These are phyloP conservation scores for Russula lepida DNA, from an alignment of 768 basidiomycete species.

Conservation along the genomic window DNA sequence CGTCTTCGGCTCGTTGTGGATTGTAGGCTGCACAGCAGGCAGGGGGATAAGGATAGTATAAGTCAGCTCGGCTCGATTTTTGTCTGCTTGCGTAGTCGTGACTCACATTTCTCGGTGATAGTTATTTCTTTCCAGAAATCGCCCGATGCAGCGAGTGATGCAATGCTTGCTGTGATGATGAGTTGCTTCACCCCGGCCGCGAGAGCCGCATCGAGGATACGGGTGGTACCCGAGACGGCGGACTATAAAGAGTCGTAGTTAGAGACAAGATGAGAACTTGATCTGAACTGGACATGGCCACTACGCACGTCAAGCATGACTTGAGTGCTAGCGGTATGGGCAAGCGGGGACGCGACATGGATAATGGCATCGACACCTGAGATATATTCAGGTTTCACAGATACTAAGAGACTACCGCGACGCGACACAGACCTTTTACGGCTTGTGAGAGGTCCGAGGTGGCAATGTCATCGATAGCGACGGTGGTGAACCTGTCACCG, in stretches of 20 bases:
- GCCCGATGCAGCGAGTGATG: not conserved
- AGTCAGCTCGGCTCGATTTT: too few species aligned
- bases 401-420: not conserved
- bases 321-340: not conserved
- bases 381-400: not conserved
- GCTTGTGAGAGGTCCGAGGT: conserved; percentile 20
- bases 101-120: conserved; percentile 6
- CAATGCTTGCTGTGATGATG: conserved; percentile 13
- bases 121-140: not conserved
- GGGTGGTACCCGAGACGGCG: conserved; percentile 15
- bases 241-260: not conserved
- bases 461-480: conserved; percentile 20
- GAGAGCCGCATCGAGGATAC: conserved; percentile 14
- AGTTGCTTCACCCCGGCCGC: conserved; percentile 7
- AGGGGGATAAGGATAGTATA: too few species aligned
- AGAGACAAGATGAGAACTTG: not conserved
- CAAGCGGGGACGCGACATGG: conserved; percentile 19
- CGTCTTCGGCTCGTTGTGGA: conserved; percentile 26
- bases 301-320: conserved; percentile 14
- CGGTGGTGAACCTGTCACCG: conserved; percentile 19
- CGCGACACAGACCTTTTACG: conserved; percentile 18
- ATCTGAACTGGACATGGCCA: not conserved
- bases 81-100: too few species aligned
- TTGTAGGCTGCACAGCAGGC: conserved; percentile 32
- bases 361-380: conserved; percentile 18